Base-by-base conservation (phyloP, 2,329 filamentous ascomycete genomes). In the Cercospora berteroae region DNA sequence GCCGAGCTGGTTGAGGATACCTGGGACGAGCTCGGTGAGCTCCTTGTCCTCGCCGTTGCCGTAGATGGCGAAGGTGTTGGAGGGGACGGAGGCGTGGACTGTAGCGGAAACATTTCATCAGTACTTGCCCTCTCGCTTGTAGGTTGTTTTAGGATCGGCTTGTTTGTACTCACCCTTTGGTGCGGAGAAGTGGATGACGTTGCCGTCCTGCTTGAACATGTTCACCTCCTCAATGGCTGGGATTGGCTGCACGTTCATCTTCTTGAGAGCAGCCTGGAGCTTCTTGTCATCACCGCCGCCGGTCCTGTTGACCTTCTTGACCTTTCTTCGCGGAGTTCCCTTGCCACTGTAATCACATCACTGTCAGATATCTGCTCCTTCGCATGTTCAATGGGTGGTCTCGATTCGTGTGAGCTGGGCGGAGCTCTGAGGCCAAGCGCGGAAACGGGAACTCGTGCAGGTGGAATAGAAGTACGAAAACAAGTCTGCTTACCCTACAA, bases 161-260 rank as follows among this genome's bases (percentile, higher is more conserved):
- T 39, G 18, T 25, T 23, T 13, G 50, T 12, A 85, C 88, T 80
- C 85, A 98, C 95, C 95, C 88, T 97, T 97, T 77, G 95, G 95
- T 79, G 92, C 92, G 78, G 93, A 91, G 82, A 99, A 99, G 89
- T 99, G 95, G 80, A 99, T 98, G 83, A 99, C 95, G 83, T 99
- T 99, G 83, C 95, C 95, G 81, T 99, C 95, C 81, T 92, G 91
- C 91, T 99, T 99, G 90, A 99, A 99, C 95, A 99, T 99, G 90
- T 99, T 99, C 82, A 99, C 95, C 87, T 99, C 95, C 89, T 99
- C 95, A 78, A 99, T 99, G 74, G 92, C 93, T 87, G 96, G 94
- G 84, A 99, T 98, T 79, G 95, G 95, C 89, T 99, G 95, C 68
- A 96, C 94, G 85, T 98, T 98, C 83, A 99, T 89, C 91, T 99